phyloP scores from a whole-genome alignment of 2,329 filamentous ascomycete species.

The Stemphylium lycopersici region DNA sequence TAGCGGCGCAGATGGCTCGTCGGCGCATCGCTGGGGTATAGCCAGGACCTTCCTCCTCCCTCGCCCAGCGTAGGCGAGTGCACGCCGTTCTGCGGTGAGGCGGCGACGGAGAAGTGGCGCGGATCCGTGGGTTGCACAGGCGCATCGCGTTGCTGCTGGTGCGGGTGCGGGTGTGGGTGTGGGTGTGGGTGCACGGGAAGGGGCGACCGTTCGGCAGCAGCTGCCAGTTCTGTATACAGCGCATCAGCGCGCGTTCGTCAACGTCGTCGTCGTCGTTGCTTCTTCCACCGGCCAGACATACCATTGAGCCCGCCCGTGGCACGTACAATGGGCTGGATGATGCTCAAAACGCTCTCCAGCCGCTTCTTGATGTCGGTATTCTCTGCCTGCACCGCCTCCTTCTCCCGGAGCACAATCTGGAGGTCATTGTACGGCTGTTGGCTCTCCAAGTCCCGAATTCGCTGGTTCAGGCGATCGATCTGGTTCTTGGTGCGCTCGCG shows the following conservation, averaged over 20 bases:
- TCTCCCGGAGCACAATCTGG: conserved; percentile 74
- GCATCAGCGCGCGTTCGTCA: conserved; percentile 10
- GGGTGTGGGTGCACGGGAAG: conserved; percentile 41
- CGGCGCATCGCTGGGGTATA: conserved; percentile 38
- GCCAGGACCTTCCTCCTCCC: conserved; percentile 35
- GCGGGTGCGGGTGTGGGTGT: conserved; percentile 14
- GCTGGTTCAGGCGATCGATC: conserved; percentile 75
- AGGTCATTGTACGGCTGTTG: conserved; percentile 86
- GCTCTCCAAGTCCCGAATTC: conserved; percentile 76
- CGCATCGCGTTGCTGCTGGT: conserved; percentile 17
- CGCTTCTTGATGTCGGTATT: conserved; percentile 77
- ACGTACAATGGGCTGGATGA: conserved; percentile 65
- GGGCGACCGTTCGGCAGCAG: conserved; percentile 55
- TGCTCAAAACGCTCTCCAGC: conserved; percentile 68
- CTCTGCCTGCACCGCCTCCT: conserved; percentile 77
- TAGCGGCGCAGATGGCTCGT: conserved; percentile 44
- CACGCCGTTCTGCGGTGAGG: conserved; percentile 29
- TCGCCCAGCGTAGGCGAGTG: conserved; percentile 37
- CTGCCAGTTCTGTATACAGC: conserved; percentile 51
- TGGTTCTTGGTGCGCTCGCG: conserved; percentile 80
- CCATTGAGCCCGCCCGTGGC: conserved; percentile 52
- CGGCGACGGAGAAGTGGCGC: conserved; percentile 31
- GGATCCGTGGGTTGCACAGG: conserved; percentile 22
- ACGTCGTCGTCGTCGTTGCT: not conserved
- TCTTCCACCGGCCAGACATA: conserved; percentile 27